Conservation (phyloP, 352 stramenopile genomes). For the Phytophthora cryptogea region DNA sequence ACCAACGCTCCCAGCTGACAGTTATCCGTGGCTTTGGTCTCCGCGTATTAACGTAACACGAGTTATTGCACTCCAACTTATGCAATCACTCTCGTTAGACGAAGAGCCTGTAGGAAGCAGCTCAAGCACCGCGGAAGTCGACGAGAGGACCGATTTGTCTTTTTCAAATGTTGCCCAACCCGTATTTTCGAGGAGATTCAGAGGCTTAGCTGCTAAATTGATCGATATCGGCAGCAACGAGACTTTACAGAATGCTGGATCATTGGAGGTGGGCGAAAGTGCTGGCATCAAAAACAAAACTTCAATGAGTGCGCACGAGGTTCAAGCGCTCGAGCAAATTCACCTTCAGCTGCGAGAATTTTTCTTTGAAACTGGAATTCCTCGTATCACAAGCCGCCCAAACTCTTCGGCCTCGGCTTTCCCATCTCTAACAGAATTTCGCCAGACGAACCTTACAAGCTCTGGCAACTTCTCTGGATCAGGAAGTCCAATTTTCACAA, state of each 20-base stretch:
- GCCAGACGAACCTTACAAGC: background rate
- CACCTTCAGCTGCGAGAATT: constrained; percentile 46
- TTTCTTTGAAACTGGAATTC: constrained; percentile 61
- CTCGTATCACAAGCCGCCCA: constrained; percentile 35
- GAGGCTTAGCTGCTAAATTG: background rate
- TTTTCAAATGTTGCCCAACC: constrained; percentile 6
- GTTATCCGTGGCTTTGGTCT: constrained; percentile 58
- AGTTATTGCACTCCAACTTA: constrained; percentile 30
- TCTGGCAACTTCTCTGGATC: background rate
- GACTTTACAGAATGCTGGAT: background rate
- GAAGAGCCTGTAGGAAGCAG: constrained; percentile 4
- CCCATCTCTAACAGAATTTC: constrained; percentile 37
- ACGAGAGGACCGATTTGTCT: background rate
- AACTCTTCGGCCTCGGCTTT: constrained; percentile 40
- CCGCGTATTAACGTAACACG: constrained; percentile 30
- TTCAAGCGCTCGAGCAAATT: constrained; percentile 38
- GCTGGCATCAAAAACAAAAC: background rate
- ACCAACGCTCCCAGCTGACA: constrained; percentile 42
- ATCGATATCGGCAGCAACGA: background rate
- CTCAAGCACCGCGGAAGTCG: background rate
- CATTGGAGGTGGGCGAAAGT: background rate
- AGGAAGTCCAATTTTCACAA: background rate
- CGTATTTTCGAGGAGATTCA: constrained; percentile 2
- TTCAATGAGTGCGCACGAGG: constrained; percentile 20
- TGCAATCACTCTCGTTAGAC: constrained; percentile 17